A percentile compares a stretch with the other conserved stretches of the same genome.
These are phyloP conservation scores for Trametes sanguinea DNA, from an alignment of 768 basidiomycete species.

Conservation along the genomic window DNA sequence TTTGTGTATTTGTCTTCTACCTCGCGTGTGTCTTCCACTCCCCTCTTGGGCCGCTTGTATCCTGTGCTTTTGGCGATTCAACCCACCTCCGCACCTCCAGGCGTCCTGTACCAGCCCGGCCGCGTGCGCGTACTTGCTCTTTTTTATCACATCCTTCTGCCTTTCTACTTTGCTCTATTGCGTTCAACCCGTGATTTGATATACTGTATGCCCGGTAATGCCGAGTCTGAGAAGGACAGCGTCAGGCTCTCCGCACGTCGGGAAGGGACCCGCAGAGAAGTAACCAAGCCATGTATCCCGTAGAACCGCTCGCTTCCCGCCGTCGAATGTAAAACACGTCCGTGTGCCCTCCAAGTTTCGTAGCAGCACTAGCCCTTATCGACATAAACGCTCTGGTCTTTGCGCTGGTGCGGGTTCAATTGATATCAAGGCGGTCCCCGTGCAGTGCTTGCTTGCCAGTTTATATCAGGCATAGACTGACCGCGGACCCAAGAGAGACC, in stretches of 20 bases:
- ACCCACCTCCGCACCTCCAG: neutral
- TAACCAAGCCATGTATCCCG: conserved; percentile 21
- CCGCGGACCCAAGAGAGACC: no score
- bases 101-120: neutral
- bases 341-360: no score
- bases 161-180: neutral
- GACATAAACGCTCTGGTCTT: no score
- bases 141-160: neutral
- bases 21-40: neutral
- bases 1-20: neutral
- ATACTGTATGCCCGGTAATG: conserved; percentile 11
- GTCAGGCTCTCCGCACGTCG: neutral
- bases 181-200: neutral
- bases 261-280: conserved; percentile 5
- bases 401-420: no score
- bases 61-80: neutral
- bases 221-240: conserved; percentile 13
- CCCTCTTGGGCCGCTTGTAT: conserved; percentile 9
- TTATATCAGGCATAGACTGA: no score
- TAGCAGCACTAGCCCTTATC: no score
- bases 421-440: no score
- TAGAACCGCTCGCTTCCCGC: conserved; percentile 2
- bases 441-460: no score
- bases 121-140: neutral
- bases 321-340: neutral